phyloP scores from a whole-genome alignment of 495 filamentous ascomycete genomes.

The Sphaerosporella brunnea region DNA sequence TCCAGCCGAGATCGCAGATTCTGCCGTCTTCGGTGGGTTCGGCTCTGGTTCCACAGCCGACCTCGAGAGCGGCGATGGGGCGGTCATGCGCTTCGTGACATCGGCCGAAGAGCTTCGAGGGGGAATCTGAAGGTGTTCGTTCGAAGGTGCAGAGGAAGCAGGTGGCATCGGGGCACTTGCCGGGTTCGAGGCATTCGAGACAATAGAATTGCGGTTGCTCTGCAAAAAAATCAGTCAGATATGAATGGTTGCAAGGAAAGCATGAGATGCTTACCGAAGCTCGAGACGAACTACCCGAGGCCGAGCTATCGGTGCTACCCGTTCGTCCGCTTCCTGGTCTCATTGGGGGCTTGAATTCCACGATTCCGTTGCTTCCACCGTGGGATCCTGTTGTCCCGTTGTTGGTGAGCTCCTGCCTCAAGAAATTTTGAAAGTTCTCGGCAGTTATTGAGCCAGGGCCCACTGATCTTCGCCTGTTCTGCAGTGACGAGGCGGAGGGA shows the following conservation, averaged over 20 bases:
- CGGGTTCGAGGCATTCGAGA: constrained; percentile 2
- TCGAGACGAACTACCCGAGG: constrained; percentile 33
- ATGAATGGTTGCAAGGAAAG: background rate
- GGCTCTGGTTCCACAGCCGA: constrained; percentile 30
- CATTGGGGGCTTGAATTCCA: constrained; percentile 24
- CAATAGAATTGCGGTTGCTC: constrained; percentile 27
- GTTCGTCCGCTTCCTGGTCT: constrained; percentile 42
- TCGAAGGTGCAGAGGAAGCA: too few relatives aligned
- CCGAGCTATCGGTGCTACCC: constrained; percentile 39
- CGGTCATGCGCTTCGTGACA: constrained; percentile 48
- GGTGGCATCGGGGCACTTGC: too few relatives aligned
- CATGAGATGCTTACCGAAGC: constrained; percentile 38
- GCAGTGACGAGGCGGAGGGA: constrained; percentile 15
- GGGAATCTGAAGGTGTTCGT: constrained; percentile 50
- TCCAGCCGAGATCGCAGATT: constrained; percentile 5
- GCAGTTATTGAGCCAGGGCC: constrained; percentile 28
- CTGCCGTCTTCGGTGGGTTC: constrained; percentile 6
- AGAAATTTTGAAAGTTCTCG: constrained; percentile 30
- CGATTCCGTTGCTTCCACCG: constrained; percentile 2
- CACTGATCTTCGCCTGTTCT: constrained; percentile 25
- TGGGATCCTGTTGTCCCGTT: constrained; percentile 3
- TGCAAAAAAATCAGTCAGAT: constrained; percentile 7
- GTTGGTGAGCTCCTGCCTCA: constrained; percentile 17
- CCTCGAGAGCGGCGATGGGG: constrained; percentile 77
- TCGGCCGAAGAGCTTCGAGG: constrained; percentile 54